These are phyloP conservation scores for Brassica nigra DNA, from an alignment of 345 rosid species.

Conservation along the genomic window DNA sequence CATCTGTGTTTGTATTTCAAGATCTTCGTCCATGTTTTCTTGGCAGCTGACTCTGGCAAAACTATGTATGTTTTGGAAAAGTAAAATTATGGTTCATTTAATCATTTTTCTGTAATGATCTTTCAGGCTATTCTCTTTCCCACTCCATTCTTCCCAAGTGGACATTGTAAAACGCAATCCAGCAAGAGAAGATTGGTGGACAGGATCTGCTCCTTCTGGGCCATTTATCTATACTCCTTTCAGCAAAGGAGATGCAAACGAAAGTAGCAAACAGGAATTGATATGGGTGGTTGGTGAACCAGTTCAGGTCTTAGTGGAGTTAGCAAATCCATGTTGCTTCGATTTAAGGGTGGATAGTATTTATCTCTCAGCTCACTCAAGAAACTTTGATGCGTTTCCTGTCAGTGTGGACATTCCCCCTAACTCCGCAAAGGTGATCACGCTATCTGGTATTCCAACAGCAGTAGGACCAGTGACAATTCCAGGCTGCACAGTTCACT, in stretches of 20 bases:
- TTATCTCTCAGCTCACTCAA: constrained; percentile 87
- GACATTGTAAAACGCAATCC: constrained; percentile 84
- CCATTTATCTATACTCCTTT: constrained; percentile 99
- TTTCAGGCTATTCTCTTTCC: constrained; percentile 85
- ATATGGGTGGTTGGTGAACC: constrained; percentile 98
- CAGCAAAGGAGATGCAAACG: constrained; percentile 85
- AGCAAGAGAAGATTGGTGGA: constrained; percentile 97
- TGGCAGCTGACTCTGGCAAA: constrained; percentile 29
- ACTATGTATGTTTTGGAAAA: not conserved
- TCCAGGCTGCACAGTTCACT: constrained; percentile 92
- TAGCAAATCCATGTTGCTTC: constrained; percentile 98
- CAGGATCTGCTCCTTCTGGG: constrained; percentile 93
- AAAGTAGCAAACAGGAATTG: constrained; percentile 77
- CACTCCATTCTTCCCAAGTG: constrained; percentile 76
- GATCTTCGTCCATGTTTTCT: constrained; percentile 24
- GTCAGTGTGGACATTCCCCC: constrained; percentile 84
- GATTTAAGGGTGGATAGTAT: constrained; percentile 91
- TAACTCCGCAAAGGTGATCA: constrained; percentile 95
- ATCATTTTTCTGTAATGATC: constrained; percentile 1
- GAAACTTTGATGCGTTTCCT: constrained; percentile 91
- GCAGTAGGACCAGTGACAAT: constrained; percentile 74
- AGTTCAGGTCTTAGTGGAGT: constrained; percentile 94
- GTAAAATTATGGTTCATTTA: not conserved
- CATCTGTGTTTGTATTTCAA: constrained; percentile 21
- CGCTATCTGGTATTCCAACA: constrained; percentile 92